Base-by-base conservation (phyloP, 352 stramenopile species). In the Phytophthora pluvialis region DNA sequence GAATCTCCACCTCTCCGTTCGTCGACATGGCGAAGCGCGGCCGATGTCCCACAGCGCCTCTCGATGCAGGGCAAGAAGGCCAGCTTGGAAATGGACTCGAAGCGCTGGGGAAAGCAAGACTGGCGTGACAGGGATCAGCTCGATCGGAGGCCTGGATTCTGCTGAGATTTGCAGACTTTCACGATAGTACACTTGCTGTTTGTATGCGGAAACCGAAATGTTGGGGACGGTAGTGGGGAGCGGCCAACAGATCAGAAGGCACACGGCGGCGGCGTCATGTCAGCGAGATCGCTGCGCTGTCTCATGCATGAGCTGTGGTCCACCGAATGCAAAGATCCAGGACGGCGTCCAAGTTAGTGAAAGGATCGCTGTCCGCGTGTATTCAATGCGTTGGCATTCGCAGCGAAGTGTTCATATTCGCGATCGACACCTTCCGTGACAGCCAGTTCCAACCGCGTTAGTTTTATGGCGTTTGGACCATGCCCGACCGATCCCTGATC, bases 401-500 rank as follows among this genome's bases (percentile, higher is more conserved):
- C 2, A 39, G 33, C 33, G 33, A n/a, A 6, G 13, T 43, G 15
- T 43, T 43, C 13, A 43, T 18, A 13, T 26, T 45, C 18, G 7
- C 43, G 33, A 58, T 35, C 56, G 18, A 46, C 45, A 12, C 13
- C 26, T 35, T 26, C 38, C 38, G 13, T 44, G 35, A 28, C 50
- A 55, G 49, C 33, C 60, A 67, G 60, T 62, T 56, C 18, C 8
- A 11, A 21, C 3, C 16, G 43, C 40, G 60, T 61, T 67, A 43
- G 47, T 54, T 56, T 58, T 67, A 67, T 67, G 51, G 33, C 42
- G 44, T 43, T 38, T 18, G 8, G 10, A 5, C 33, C 50, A 63
- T 67, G 60, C 60, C 60, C 35, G 21, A 56, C 60, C 54, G 50
- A 67, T 67, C 60, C 42, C 13, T 67, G 46, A 42, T 29, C n/a